These are phyloP conservation scores for Hypoxylon sp. DNA, from an alignment of 2,329 filamentous ascomycete genomes.

Conservation along the genomic window DNA sequence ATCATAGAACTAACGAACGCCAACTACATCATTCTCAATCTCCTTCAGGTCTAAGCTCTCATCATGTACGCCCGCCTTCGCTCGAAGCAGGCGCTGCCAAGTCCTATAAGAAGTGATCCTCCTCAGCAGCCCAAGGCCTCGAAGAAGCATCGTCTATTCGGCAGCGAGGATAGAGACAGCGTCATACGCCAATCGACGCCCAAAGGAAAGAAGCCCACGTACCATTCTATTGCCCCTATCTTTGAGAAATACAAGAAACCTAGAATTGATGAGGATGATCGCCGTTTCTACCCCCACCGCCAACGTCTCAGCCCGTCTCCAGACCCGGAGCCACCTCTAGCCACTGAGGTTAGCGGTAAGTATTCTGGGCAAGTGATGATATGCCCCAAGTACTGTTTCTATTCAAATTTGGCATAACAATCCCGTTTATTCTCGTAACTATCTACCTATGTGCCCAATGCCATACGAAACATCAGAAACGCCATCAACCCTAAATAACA, in stretches of 20 bases:
- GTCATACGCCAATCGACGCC: conserved; percentile 24
- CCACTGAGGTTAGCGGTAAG: conserved; percentile 41
- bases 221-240: conserved; percentile 37
- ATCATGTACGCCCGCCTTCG: conserved; percentile 34
- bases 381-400: neutral
- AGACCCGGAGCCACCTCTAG: conserved; percentile 37
- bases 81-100: conserved; percentile 4
- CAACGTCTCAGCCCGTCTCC: conserved; percentile 31
- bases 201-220: conserved; percentile 32
- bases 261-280: conserved; percentile 23
- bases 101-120: conserved; percentile 21
- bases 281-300: conserved; percentile 28
- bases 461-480: neutral
- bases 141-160: conserved; percentile 38
- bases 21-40: neutral
- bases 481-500: neutral
- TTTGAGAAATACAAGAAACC: conserved; percentile 40
- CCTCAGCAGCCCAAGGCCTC: conserved; percentile 21
- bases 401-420: too few species aligned
- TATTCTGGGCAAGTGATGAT: neutral
- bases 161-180: conserved; percentile 26
- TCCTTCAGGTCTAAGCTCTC: neutral
- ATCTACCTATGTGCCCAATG: neutral
- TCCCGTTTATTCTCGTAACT: neutral
- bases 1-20: neutral